Conservation (phyloP, 441 rosid genomes). For the Brassica hybrid region DNA sequence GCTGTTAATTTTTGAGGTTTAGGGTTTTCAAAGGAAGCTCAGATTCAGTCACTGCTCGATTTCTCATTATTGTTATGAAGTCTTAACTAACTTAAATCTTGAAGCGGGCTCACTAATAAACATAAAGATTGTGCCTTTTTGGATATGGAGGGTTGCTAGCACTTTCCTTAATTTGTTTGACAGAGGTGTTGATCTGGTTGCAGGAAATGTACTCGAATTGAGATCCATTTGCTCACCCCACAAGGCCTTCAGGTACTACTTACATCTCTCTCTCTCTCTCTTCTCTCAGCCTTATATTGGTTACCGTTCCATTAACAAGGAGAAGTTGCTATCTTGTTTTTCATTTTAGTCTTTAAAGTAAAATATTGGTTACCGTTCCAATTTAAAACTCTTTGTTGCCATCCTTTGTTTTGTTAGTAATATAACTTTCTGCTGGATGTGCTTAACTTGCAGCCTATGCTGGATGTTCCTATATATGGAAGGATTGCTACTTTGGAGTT, state of each 20-base stretch:
- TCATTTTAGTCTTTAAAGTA: neutral
- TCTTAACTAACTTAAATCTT: neutral
- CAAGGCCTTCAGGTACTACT: constrained; percentile 87
- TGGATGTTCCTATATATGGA: constrained; percentile 97
- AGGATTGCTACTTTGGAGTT: constrained; percentile 95
- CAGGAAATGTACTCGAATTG: constrained; percentile 99
- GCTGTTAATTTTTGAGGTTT: constrained; percentile 17
- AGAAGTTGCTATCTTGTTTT: neutral
- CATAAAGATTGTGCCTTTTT: neutral
- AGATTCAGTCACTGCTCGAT: neutral
- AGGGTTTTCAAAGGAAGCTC: constrained; percentile 32
- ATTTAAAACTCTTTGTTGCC: too few species aligned
- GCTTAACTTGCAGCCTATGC: constrained; percentile 91
- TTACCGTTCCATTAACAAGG: neutral
- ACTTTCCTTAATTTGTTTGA: constrained; percentile 3
- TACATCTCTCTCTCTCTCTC: neutral
- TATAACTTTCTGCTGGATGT: constrained; percentile 57
- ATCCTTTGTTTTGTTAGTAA: neutral
- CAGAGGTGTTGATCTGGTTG: constrained; percentile 20
- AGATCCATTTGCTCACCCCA: constrained; percentile 87
- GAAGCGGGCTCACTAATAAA: neutral
- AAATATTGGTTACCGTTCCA: neutral
- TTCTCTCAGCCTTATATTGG: neutral
- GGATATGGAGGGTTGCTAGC: neutral
- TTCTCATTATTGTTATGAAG: too few species aligned